Evolutionary conservation across 1,284 basidiomycete genomes (phyloP), one percentile per base, ranked within the genome.

Genomic region (Ceratobasidium sp.): DNA sequence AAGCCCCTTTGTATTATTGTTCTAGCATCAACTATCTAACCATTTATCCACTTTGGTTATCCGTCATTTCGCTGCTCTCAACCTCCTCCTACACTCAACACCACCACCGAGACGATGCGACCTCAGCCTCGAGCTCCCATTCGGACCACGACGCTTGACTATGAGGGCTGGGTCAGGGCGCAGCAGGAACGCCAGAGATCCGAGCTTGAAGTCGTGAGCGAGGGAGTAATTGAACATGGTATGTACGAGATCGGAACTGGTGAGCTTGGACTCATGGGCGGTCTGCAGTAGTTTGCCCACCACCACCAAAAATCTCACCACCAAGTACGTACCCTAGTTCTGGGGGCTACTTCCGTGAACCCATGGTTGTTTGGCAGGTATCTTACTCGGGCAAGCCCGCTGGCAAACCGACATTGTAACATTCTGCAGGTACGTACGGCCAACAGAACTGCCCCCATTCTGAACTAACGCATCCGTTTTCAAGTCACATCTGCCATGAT

Each of bases 381-480:
- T 49, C 6, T 24, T 71, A 27, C 29, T 59, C 0, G 41, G 53
- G 14, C 34, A 71, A 41, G 24, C 54, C 8, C 39, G 68, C 24
- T 59, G 68, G 68, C 39, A 71, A 27, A 71, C 68, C 53, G 68
- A 71, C 49, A 71, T 71, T 24, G 68, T 71, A 7, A 71, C 68
- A 27, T 71, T 71, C 43, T 58, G 68, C 68, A 71, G 68, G 68
- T 71, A 9, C 3, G 53, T 31, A 34, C 5, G 2, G 2, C 16
- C 41, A 24, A 43, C 27, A 22, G 27, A 14, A 4, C 24, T 9
- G 4, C n/a, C 43, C 24, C 27, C 29, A 49, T 56, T 34, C 22
- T 14, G 8, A 27, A 43, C 37, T 27, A 22, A 43, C 54, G 2
- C 46, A 24, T 22, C 16, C 29, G 14, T 59, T 19, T 22, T 24